Evolutionary conservation across 805 yeast genomes (phyloP).

Genomic region (Starmera amethionina): DNA sequence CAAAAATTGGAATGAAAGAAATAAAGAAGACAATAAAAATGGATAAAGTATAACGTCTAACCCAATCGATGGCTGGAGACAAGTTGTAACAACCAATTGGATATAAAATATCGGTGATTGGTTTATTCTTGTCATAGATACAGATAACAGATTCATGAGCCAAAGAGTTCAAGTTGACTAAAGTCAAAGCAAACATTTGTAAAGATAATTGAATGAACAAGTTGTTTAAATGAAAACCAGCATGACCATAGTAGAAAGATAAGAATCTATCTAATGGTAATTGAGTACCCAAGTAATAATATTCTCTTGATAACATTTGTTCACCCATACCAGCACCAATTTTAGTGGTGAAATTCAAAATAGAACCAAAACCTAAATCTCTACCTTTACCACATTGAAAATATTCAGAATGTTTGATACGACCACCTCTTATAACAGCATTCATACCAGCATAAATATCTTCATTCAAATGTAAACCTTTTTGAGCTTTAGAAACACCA

Average conservation of each 20-base stretch:
- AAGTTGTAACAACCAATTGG: conserved; percentile 72
- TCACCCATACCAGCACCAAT: conserved; percentile 95
- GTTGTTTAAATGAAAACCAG: conserved; percentile 80
- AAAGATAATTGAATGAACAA: conserved; percentile 68
- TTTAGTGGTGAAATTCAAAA: conserved; percentile 76
- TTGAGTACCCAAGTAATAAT: conserved; percentile 72
- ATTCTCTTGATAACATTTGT: conserved; percentile 78
- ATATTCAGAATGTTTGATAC: conserved; percentile 81
- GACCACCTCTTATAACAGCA: conserved; percentile 75
- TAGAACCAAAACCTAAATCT: conserved; percentile 81
- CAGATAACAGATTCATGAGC: conserved; percentile 66
- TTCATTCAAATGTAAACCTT: conserved; percentile 77
- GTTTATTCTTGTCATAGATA: conserved; percentile 52
- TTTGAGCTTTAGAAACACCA: conserved; percentile 82
- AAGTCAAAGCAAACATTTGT: conserved; percentile 60
- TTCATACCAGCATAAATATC: conserved; percentile 88
- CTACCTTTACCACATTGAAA: conserved; percentile 89
- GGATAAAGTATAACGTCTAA: conserved; percentile 70
- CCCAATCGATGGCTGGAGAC: conserved; percentile 69
- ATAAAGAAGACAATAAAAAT: conserved; percentile 77
- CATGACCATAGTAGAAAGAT: conserved; percentile 78
- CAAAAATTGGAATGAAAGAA: conserved; percentile 68
- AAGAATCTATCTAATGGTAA: conserved; percentile 73
- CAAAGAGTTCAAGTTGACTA: conserved; percentile 62
- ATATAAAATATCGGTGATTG: conserved; percentile 52